Evolutionary conservation across 148 eudicot species (phyloP).

Genomic region (Drosera capensis): DNA sequence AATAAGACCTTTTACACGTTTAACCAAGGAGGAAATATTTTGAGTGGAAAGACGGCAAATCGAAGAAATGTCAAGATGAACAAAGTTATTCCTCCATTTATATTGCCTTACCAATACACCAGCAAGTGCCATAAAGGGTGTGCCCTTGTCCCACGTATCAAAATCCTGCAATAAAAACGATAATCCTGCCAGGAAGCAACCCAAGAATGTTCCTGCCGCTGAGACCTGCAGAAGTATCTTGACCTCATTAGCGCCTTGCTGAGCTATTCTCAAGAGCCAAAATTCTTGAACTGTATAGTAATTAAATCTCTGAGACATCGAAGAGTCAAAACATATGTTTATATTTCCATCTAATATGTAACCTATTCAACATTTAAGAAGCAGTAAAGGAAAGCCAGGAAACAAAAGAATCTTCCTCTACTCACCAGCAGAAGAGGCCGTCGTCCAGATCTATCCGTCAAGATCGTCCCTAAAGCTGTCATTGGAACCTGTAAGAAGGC

Average conservation of each 20-base stretch:
- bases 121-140: slow-evolving; percentile 47
- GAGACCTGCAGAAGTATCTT: slow-evolving; percentile 39
- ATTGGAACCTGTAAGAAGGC: slow-evolving; percentile 36
- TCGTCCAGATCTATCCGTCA: slow-evolving; percentile 76
- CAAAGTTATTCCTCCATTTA: neutral
- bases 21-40: neutral
- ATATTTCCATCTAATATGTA: neutral
- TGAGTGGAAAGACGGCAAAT: neutral
- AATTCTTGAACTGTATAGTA: too few species aligned
- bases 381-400: neutral
- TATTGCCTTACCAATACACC: slow-evolving; percentile 73
- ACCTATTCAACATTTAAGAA: neutral
- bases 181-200: slow-evolving; percentile 44
- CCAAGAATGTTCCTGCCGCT: slow-evolving; percentile 54
- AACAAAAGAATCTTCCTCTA: too few species aligned
- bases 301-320: too few species aligned
- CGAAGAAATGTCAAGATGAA: neutral
- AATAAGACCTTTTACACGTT: too few species aligned
- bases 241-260: too few species aligned
- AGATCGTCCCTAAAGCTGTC: slow-evolving; percentile 43
- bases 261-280: too few species aligned
- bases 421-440: slow-evolving; percentile 55
- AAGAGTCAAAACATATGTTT: slow-evolving; percentile 2
- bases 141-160: slow-evolving; percentile 22
- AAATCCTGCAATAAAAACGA: slow-evolving; percentile 70